A percentile compares a stretch with the other conserved stretches of the same genome.
phyloP scores from a whole-genome alignment of 2,329 filamentous ascomycete species.

The Apiospora rasikravindrae region DNA sequence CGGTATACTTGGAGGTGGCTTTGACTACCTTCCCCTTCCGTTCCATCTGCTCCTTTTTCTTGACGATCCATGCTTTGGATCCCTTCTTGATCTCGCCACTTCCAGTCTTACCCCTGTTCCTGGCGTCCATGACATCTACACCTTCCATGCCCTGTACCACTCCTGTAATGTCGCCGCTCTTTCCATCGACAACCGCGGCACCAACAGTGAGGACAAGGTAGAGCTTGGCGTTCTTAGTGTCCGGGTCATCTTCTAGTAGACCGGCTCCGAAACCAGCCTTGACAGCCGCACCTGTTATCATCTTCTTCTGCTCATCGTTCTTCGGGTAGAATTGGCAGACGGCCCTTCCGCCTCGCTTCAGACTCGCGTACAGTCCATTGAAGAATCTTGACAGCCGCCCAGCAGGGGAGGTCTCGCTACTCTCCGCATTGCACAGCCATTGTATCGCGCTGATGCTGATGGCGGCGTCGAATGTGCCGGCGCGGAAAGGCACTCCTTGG shows the following conservation, averaged over 20 bases:
- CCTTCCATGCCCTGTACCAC: constrained; percentile 88
- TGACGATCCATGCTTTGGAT: constrained; percentile 81
- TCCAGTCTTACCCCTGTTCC: constrained; percentile 55
- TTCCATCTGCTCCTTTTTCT: constrained; percentile 93
- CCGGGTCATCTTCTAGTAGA: constrained; percentile 91
- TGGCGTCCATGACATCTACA: constrained; percentile 80
- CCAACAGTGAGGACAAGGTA: constrained; percentile 95
- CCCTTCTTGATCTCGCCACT: constrained; percentile 74
- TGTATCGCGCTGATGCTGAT: constrained; percentile 97
- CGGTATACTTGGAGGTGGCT: constrained; percentile 89
- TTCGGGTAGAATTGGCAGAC: constrained; percentile 99
- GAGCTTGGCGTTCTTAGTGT: constrained; percentile 96
- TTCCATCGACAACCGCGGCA: constrained; percentile 53
- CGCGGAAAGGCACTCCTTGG: constrained; percentile 91
- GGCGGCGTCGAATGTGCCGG: constrained; percentile 91
- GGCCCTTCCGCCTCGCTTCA: constrained; percentile 83
- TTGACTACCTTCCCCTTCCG: constrained; percentile 95
- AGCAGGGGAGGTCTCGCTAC: constrained; percentile 79
- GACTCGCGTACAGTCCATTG: constrained; percentile 83
- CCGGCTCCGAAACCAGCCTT: constrained; percentile 95
- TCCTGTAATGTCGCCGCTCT: constrained; percentile 82
- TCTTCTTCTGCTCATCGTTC: constrained; percentile 86
- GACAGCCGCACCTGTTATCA: constrained; percentile 91
- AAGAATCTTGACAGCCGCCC: constrained; percentile 86
- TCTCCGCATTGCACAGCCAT: constrained; percentile 97